Base-by-base conservation (phyloP, 1,284 basidiomycete species). In the Inonotus hispidus region DNA sequence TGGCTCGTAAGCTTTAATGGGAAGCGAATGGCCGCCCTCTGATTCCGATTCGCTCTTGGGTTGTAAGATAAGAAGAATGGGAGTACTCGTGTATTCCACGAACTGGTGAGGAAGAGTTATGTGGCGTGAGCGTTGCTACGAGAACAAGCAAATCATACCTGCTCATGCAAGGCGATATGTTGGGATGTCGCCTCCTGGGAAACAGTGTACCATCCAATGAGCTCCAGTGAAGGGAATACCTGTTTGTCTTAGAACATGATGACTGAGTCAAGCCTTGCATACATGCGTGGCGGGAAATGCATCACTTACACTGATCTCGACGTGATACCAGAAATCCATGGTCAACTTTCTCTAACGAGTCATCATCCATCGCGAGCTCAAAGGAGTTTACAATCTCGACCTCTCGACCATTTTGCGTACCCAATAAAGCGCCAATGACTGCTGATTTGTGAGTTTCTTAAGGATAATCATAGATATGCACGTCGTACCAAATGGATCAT, bases 311-410 rank as follows among this genome's bases (percentile, higher is more conserved):
- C 75, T 97, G 95, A 63, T 95, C 93, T 66, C 86, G 83, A 66
- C 97, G 80, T 49, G 87, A 87, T 8, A 85, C 80, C 16, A 98
- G 77, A 72, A 96, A 98, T 4, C 79, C 88, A 66, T 88, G 84
- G 74, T 98, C 90, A 4, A 95, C 82, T 8, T 78, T 74, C 52
- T 78, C 76, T 49, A 75, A 77, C 49, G 78, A 76, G 37, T 70
- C 77, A 63, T 74, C 73, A 63, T 84, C 81, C 39, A 89, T 74
- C 3, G 86, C 85, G 62, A 99, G 79, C 72, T 99, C 96, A 71
- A 98, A 99, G 2, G 91, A 91, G 71, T 98, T 99, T 64, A 95
- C 90, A 68, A 99, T 94, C 73, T 98, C 94, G 14, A 99, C 87
- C 68, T 98, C 92, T 63, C 95, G 86, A 11, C 95, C 95, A 67